Percentiles rank a stretch among this genome's conserved stretches.
Conservation (phyloP, 192 early-diverging fungal genomes). For the Gorgonomyces haynaldii region DNA sequence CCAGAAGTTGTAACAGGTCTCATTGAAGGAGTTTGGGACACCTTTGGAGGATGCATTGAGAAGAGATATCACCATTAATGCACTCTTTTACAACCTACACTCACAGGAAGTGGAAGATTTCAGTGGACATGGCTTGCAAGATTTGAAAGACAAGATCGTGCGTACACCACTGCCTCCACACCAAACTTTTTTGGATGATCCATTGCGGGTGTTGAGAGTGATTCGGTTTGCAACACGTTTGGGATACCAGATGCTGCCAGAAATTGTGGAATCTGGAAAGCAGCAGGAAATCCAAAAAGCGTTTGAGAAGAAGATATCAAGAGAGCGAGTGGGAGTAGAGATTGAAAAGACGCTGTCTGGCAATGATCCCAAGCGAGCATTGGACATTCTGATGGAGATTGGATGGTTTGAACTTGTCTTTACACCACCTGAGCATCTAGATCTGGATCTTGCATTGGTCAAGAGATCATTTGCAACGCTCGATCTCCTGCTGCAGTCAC, state of each 20-base stretch:
- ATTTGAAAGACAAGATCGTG: slow-evolving; percentile 59
- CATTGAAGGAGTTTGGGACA: slow-evolving; percentile 62
- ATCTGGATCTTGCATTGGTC: not conserved
- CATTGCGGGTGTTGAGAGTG: slow-evolving; percentile 83
- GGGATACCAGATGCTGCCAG: slow-evolving; percentile 58
- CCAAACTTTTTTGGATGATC: slow-evolving; percentile 91
- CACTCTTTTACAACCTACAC: slow-evolving; percentile 93
- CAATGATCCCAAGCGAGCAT: slow-evolving; percentile 33
- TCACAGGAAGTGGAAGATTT: slow-evolving; percentile 76
- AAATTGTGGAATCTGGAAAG: slow-evolving; percentile 48
- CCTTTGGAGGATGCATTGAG: slow-evolving; percentile 83
- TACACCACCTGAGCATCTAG: slow-evolving; percentile 7
- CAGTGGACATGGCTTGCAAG: slow-evolving; percentile 63
- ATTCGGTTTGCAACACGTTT: slow-evolving; percentile 93
- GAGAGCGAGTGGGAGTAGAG: slow-evolving; percentile 85
- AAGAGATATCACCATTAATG: slow-evolving; percentile 96
- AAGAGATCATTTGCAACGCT: not conserved
- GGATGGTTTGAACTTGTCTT: slow-evolving; percentile 35
- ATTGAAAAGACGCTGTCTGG: slow-evolving; percentile 86
- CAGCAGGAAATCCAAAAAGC: slow-evolving; percentile 38
- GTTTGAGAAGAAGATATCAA: slow-evolving; percentile 71
- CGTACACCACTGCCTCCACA: slow-evolving; percentile 81
- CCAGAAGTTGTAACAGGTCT: slow-evolving; percentile 37
- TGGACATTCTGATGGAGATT: slow-evolving; percentile 32
- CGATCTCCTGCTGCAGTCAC: slow-evolving; percentile 3